A percentile compares a stretch with the other conserved stretches of the same genome.
These are phyloP conservation scores for Suillus placidus DNA, from an alignment of 768 basidiomycete genomes.

Conservation along the genomic window DNA sequence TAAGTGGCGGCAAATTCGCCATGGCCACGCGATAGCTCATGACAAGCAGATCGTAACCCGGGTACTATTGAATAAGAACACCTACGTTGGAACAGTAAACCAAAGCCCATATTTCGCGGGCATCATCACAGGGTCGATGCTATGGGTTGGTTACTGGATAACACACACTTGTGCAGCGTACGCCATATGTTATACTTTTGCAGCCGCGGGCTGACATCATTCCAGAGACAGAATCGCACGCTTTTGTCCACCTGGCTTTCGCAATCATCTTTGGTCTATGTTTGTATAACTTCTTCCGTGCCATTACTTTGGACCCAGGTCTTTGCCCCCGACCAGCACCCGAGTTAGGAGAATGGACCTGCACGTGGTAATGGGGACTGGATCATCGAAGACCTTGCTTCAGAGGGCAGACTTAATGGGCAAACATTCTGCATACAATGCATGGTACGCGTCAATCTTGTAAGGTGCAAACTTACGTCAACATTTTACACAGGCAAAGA, in stretches of 20 bases:
- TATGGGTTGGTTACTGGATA: slow-evolving; percentile 89
- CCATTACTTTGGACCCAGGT: slow-evolving; percentile 88
- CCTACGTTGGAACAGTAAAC: slow-evolving; percentile 81
- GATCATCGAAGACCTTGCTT: slow-evolving; percentile 91
- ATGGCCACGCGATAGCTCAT: slow-evolving; percentile 11
- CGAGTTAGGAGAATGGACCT: slow-evolving; percentile 45
- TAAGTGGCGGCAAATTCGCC: slow-evolving; percentile 42
- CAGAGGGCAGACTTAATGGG: slow-evolving; percentile 86
- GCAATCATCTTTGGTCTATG: slow-evolving; percentile 71
- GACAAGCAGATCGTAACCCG: slow-evolving; percentile 73
- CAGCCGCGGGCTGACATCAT: not conserved
- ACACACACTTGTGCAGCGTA: slow-evolving; percentile 75
- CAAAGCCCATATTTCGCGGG: slow-evolving; percentile 92
- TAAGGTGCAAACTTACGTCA: not conserved
- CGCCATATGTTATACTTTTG: slow-evolving; percentile 23
- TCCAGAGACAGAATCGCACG: slow-evolving; percentile 75
- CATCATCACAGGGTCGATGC: slow-evolving; percentile 81
- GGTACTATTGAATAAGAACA: slow-evolving; percentile 79
- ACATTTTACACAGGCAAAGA: slow-evolving; percentile 60
- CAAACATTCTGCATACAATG: slow-evolving; percentile 97
- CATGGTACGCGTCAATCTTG: slow-evolving; percentile 58
- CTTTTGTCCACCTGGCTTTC: slow-evolving; percentile 77
- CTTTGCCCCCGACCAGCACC: slow-evolving; percentile 78
- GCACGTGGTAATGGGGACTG: not conserved
- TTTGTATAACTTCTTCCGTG: slow-evolving; percentile 87